Percentiles rank a stretch among this genome's conserved stretches.
Evolutionary conservation across 2,329 filamentous ascomycete genomes (phyloP).

Genomic region (Aspergillus bombycis): DNA sequence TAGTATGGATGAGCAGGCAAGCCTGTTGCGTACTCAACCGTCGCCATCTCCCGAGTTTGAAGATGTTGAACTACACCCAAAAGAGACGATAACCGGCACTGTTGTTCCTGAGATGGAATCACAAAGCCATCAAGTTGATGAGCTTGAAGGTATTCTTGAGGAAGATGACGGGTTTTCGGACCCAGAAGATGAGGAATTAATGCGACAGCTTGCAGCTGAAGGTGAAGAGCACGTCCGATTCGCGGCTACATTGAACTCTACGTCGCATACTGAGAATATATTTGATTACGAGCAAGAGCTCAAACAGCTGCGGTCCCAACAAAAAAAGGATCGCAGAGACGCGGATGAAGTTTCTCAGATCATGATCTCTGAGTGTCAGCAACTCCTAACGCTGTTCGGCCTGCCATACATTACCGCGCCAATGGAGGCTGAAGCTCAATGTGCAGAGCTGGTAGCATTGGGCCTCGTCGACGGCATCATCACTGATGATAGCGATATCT

Average conservation of each 20-base stretch:
- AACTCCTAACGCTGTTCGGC: constrained; percentile 85
- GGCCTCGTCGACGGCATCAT: constrained; percentile 96
- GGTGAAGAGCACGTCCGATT: constrained; percentile 94
- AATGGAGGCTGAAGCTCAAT: constrained; percentile 99
- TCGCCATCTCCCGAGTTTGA: constrained; percentile 39
- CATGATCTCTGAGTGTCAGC: constrained; percentile 95
- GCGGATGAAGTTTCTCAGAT: constrained; percentile 95
- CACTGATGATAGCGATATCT: constrained; percentile 95
- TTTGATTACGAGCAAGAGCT: constrained; percentile 86
- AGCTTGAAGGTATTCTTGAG: constrained; percentile 35
- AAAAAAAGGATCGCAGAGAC: constrained; percentile 93
- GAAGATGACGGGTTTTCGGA: constrained; percentile 74
- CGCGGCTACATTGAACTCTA: constrained; percentile 81
- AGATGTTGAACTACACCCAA: constrained; percentile 24
- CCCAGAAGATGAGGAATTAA: constrained; percentile 86
- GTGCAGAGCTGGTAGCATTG: constrained; percentile 82
- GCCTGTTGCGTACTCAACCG: constrained; percentile 24
- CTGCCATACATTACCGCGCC: constrained; percentile 96
- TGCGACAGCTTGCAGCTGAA: constrained; percentile 84
- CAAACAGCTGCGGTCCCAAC: constrained; percentile 83
- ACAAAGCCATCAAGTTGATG: constrained; percentile 13
- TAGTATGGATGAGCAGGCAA: constrained; percentile 11
- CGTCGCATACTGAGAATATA: constrained; percentile 68
- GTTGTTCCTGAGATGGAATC: constrained; percentile 30
- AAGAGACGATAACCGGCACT: constrained; percentile 20